Base-by-base conservation (phyloP, 2,329 filamentous ascomycete genomes). In the Cordyceps javanica region DNA sequence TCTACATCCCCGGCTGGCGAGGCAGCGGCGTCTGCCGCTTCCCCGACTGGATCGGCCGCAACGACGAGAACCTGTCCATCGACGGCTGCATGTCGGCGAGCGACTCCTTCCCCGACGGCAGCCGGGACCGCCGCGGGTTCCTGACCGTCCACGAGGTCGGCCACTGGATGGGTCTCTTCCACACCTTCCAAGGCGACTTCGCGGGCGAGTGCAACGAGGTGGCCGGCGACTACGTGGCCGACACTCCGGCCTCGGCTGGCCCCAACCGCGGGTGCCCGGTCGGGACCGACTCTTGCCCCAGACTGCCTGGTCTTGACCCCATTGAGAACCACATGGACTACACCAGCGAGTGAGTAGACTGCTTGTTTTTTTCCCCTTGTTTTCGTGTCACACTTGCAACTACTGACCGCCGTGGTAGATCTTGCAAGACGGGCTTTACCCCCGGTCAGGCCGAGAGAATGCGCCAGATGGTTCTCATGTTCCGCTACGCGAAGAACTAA, bases 151-250 rank as follows among this genome's bases (percentile, higher is more conserved):
- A 78, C 68, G 77, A 79, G 66, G 67, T 75, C 44, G 77, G 77
- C 16, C 77, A 79, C 68, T 79, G 76, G 76, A 66, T 79, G 54
- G 76, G 76, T 52, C 71, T 80, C 25, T 71, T 69, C 63, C 77
- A 80, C 66, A 77, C 76, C 46, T 79, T 79, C 66, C 64, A 77
- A 60, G 75, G 72, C 44, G 74, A 72, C 59, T 79, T 79, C 66
- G 64, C 77, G 60, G 75, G 72, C 44, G 74, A 72, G 59, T 72
- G 72, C 62, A 70, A 70, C 61, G 19, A 46, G 19, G 64, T 68
- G 7, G 60, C 50, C 45, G 75, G 73, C 39, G 76, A 78, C 62
- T 65, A 64, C 23, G 67, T 77, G 16, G 60, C 67, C 50, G 75
- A 77, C 56, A 77, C 75, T 21, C 72, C 75, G 28, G 68, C 72